Evolutionary conservation across 1,284 basidiomycete genomes (phyloP), one percentile per base, ranked within the genome.

Genomic region (Papiliotrema fonsecae): DNA sequence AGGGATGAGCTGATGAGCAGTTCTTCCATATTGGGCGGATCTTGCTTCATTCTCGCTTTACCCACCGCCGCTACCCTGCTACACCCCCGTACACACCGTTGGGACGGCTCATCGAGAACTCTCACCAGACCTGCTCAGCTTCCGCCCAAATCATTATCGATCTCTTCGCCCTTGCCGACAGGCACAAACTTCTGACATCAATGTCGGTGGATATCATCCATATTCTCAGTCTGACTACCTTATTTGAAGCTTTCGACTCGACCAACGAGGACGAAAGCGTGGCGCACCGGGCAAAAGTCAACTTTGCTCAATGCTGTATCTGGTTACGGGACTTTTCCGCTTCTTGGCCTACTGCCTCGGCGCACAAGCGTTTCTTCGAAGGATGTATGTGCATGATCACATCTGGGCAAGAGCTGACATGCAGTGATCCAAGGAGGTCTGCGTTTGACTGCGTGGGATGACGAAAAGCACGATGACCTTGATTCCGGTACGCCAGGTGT

Each of bases 281-380:
- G n/a, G 59, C 67, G 19, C 37, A 64, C 42, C 49, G 54, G 41
- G 54, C 67, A 37, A 66, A 67, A 38, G 44, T 60, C 37, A 67
- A 70, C 47, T 70, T 72, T 50, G 57, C 61, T 2, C 63, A 68
- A 48, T 72, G 70, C 51, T 72, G 70, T 39, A 57, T 62, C 18
- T 72, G 70, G 70, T 47, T 72, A 22, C 57, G 65, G 31, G 62
- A 67, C 34, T 60, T 70, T 25, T 60, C 57, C 4, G 51, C 54
- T 3, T 65, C 62, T 5, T 72, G 70, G 70, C 61, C 70, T 1
- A 60, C 65, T 1, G 67, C 70, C 1, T 68, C 65, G 2, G 57
- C 65, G 3, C 68, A 70, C 52, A 62, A 65, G 48, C 49, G 68
- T 9, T 72, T 70, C 54, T 70, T 72, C 42, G 70, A 72, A 41